Evolutionary conservation across 352 stramenopile genomes (phyloP).

Genomic region (Pythium aquatile): DNA sequence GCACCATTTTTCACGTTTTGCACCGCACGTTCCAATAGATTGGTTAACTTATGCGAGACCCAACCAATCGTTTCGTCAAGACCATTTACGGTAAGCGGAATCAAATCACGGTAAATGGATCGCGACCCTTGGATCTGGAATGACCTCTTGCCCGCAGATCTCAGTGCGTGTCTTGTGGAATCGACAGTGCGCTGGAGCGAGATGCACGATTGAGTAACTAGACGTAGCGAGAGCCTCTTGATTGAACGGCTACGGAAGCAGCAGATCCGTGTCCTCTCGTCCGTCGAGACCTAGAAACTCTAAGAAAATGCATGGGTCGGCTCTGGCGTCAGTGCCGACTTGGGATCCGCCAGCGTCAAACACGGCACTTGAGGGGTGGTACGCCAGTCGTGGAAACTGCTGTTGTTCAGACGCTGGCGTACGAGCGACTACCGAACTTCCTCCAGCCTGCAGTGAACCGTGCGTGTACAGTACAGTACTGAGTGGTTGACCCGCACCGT

Average conservation of each 20-base stretch:
- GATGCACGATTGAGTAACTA: neutral
- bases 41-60: constrained; percentile 19
- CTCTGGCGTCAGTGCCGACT: neutral
- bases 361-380: neutral
- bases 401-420: neutral
- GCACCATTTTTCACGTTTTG: constrained; percentile 1
- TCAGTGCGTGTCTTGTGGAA: neutral
- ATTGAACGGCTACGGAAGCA: neutral
- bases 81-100: neutral
- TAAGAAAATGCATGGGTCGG: neutral
- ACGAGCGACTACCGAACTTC: neutral
- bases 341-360: neutral
- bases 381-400: neutral
- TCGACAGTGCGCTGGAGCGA: no score
- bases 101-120: neutral
- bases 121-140: no score
- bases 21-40: neutral
- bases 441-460: no score
- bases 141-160: neutral
- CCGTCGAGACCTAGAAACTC: neutral
- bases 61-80: neutral
- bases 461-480: no score
- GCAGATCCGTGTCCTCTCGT: neutral
- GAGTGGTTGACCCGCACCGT: no score
- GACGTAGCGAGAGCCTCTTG: neutral